phyloP scores from a whole-genome alignment of 2,329 filamentous ascomycete species.

The Chaetothyriales sp. region DNA sequence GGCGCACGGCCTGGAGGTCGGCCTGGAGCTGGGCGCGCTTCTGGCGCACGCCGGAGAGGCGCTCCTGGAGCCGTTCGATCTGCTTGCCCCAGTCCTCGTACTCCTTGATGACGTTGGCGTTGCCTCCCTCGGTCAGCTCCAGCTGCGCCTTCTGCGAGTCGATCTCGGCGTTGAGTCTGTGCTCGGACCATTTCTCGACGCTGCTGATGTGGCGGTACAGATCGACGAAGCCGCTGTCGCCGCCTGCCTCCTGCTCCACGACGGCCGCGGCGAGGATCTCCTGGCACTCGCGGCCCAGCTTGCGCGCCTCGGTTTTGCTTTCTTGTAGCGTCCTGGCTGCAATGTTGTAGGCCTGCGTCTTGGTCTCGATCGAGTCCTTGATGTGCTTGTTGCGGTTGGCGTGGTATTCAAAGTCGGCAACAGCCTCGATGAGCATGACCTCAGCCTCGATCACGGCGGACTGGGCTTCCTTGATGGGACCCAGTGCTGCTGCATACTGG shows the following conservation, averaged over 20 bases:
- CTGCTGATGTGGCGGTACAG: slow-evolving; percentile 21
- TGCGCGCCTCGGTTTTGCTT: slow-evolving; percentile 6
- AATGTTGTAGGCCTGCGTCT: slow-evolving; percentile 21
- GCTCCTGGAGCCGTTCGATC: slow-evolving; percentile 45
- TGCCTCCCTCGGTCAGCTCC: slow-evolving; percentile 52
- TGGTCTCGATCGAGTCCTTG: slow-evolving; percentile 30
- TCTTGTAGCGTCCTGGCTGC: slow-evolving; percentile 1
- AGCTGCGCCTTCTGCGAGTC: slow-evolving; percentile 58
- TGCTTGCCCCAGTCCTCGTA: slow-evolving; percentile 55
- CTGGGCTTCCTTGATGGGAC: slow-evolving; percentile 46
- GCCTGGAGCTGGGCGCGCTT: slow-evolving; percentile 41
- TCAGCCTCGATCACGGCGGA: slow-evolving; percentile 53
- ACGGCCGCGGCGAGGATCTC: slow-evolving; percentile 20
- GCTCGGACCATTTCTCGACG: slow-evolving; percentile 35
- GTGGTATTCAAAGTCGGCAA: slow-evolving; percentile 63
- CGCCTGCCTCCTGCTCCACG: slow-evolving; percentile 12
- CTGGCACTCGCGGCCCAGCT: slow-evolving; percentile 9
- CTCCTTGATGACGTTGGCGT: slow-evolving; percentile 58
- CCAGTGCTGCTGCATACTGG: slow-evolving; percentile 45
- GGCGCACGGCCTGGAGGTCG: slow-evolving; percentile 51
- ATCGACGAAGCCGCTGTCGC: slow-evolving; percentile 7
- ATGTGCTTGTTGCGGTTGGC: slow-evolving; percentile 49
- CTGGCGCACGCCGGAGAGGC: slow-evolving; percentile 25
- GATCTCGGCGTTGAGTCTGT: slow-evolving; percentile 58
- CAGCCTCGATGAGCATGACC: slow-evolving; percentile 60